Evolutionary conservation across 202 grass and related monocot genomes (phyloP).

Genomic region (Carex arenaria): DNA sequence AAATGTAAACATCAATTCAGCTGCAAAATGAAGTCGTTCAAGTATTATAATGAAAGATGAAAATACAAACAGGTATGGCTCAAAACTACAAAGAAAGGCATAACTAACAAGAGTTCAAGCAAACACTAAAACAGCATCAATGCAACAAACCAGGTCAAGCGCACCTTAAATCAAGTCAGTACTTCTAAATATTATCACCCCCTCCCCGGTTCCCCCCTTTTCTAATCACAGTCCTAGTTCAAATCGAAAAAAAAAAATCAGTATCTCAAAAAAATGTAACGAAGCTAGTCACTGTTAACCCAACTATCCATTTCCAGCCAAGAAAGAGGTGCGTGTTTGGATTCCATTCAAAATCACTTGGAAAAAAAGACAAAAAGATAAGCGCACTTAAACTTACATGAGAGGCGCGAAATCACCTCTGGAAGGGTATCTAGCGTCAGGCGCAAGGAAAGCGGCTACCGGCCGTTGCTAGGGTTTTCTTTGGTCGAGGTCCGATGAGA

Average conservation of each 20-base stretch:
- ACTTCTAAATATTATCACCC: background rate
- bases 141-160: background rate
- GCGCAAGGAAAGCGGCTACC: background rate
- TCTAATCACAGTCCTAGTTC: background rate
- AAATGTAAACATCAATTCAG: background rate
- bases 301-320: background rate
- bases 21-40: background rate
- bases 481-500: background rate
- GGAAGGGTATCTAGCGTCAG: background rate
- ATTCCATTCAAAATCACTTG: background rate
- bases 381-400: background rate
- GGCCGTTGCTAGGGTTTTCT: conserved; percentile 10
- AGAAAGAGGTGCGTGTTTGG: background rate
- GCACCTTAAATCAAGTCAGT: background rate
- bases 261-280: background rate
- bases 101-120: background rate
- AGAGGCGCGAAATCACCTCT: background rate
- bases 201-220: background rate
- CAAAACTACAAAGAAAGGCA: background rate
- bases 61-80: background rate
- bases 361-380: background rate
- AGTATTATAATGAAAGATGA: background rate
- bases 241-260: background rate
- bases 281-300: background rate
- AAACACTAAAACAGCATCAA: too few species aligned